Evolutionary conservation across 78 protist genomes (phyloP).

Genomic region (Trichosphaerium sp.): DNA sequence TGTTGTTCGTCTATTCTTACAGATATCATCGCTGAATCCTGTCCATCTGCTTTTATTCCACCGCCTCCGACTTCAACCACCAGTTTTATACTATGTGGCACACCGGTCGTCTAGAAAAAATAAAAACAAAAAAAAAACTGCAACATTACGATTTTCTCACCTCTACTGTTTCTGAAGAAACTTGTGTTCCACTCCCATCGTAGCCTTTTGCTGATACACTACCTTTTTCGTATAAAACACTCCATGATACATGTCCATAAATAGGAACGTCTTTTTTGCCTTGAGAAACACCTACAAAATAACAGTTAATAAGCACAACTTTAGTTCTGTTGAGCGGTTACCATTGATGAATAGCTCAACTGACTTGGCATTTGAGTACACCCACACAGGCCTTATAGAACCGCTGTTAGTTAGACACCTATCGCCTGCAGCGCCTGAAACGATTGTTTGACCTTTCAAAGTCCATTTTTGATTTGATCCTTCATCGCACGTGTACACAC

Average conservation of each 20-base stretch:
- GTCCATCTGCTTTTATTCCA: not conserved
- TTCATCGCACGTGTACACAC: not conserved
- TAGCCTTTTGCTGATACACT: not conserved
- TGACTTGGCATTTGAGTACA: not conserved
- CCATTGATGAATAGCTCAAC: conserved; percentile 2
- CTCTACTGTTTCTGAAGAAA: not conserved
- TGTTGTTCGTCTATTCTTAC: no score
- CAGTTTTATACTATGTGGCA: not conserved
- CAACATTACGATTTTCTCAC: no score
- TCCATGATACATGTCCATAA: conserved; percentile 1
- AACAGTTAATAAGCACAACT: no score
- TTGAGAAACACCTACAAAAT: no score
- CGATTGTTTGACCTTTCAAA: not conserved
- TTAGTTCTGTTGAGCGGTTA: no score
- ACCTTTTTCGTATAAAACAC: not conserved
- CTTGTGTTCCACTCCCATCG: not conserved
- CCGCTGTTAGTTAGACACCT: not conserved
- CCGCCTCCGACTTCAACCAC: not conserved
- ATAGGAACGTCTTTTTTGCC: not conserved
- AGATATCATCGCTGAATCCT: not conserved
- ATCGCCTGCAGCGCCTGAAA: not conserved
- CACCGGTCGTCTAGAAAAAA: not conserved
- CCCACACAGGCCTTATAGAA: not conserved
- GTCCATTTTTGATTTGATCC: not conserved
- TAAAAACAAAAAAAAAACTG: no score